Evolutionary conservation across 2,329 filamentous ascomycete species (phyloP).

Genomic region (Mycosphaerelloides madeirae): DNA sequence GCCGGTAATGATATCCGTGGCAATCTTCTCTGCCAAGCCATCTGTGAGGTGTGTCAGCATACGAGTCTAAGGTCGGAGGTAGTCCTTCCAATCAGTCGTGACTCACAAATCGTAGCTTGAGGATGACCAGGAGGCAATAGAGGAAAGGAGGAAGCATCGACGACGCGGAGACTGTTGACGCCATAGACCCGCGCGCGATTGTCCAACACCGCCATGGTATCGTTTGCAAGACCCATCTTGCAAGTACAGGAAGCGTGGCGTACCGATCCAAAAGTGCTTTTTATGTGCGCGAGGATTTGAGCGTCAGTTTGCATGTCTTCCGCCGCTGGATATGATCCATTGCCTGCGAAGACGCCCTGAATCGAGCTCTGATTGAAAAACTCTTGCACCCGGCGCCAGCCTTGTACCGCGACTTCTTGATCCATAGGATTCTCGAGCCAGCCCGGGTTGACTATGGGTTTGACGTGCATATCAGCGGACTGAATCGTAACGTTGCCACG

Average conservation of each 20-base stretch:
- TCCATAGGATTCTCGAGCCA: slow-evolving; percentile 35
- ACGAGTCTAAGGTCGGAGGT: background rate
- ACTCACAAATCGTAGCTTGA: slow-evolving; percentile 17
- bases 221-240: slow-evolving; percentile 49
- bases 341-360: slow-evolving; percentile 56
- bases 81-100: too few species aligned
- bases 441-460: slow-evolving; percentile 33
- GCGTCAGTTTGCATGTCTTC: slow-evolving; percentile 57
- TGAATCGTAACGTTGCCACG: slow-evolving; percentile 35
- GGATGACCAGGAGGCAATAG: slow-evolving; percentile 46
- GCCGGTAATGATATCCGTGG: slow-evolving; percentile 23
- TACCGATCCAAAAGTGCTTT: slow-evolving; percentile 33
- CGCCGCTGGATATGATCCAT: slow-evolving; percentile 55
- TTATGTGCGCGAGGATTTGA: slow-evolving; percentile 52
- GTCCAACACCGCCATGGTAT: slow-evolving; percentile 51
- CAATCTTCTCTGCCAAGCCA: slow-evolving; percentile 32
- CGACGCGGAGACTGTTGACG: slow-evolving; percentile 50
- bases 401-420: slow-evolving; percentile 29
- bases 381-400: slow-evolving; percentile 30
- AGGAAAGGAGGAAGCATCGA: slow-evolving; percentile 52
- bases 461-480: slow-evolving; percentile 22
- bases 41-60: slow-evolving; percentile 12
- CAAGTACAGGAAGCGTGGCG: slow-evolving; percentile 56
- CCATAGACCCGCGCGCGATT: slow-evolving; percentile 51
- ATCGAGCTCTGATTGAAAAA: slow-evolving; percentile 51